phyloP scores from a whole-genome alignment of 2,329 filamentous ascomycete species.

The Neoscytalidium dimidiatum region DNA sequence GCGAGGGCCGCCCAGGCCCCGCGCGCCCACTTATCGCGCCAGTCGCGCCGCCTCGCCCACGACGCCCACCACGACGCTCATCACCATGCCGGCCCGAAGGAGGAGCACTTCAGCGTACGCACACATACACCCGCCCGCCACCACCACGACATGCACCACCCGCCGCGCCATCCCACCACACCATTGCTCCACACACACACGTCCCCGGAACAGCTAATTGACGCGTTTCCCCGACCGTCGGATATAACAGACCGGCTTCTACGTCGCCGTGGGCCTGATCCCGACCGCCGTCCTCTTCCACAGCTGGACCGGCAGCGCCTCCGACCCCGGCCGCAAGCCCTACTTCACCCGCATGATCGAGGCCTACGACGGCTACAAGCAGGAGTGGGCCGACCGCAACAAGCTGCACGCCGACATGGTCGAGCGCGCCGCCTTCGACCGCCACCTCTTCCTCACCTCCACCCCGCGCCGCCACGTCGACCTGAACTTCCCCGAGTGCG shows the following conservation, averaged over 20 bases:
- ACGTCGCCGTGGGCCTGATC: slow-evolving; percentile 46
- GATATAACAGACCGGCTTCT: slow-evolving; percentile 49
- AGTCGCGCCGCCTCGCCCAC: slow-evolving; percentile 44
- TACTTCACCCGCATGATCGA: slow-evolving; percentile 55
- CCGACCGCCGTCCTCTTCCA: slow-evolving; percentile 50
- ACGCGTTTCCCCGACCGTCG: slow-evolving; percentile 31
- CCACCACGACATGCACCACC: slow-evolving; percentile 2
- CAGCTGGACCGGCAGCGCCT: slow-evolving; percentile 40
- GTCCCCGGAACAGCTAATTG: neutral
- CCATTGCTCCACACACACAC: neutral
- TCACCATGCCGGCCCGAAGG: slow-evolving; percentile 42
- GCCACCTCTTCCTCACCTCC: slow-evolving; percentile 58
- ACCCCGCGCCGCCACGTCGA: slow-evolving; percentile 51
- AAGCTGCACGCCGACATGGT: slow-evolving; percentile 61
- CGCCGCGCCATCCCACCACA: neutral
- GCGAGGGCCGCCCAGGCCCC: slow-evolving; percentile 43
- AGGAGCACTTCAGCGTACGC: slow-evolving; percentile 56
- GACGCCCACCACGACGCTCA: slow-evolving; percentile 34
- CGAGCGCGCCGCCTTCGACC: slow-evolving; percentile 64
- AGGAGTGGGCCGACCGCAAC: slow-evolving; percentile 58
- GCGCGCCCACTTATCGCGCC: slow-evolving; percentile 36
- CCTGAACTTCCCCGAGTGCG: slow-evolving; percentile 66
- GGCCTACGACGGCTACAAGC: slow-evolving; percentile 56
- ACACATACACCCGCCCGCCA: slow-evolving; percentile 10
- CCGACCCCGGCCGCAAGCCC: slow-evolving; percentile 41